Conservation (phyloP, 176 grass and related monocot genomes). For the Pontederia crassipes region DNA sequence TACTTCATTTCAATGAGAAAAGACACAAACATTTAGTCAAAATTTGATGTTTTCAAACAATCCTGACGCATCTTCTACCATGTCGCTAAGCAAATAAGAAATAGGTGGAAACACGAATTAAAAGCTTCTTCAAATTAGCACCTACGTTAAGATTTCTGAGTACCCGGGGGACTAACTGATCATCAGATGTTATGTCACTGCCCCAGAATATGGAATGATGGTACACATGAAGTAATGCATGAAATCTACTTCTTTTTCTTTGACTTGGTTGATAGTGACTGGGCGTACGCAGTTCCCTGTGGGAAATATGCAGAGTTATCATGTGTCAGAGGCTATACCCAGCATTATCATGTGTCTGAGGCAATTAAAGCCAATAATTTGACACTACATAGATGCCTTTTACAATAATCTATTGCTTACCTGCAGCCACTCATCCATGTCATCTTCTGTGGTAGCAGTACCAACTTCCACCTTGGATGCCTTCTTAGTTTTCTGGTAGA, state of each 20-base stretch:
- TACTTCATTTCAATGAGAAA: not conserved
- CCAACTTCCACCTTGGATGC: conserved; percentile 15
- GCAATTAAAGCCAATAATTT: not conserved
- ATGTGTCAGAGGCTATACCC: too few relatives aligned
- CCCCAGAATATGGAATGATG: not conserved
- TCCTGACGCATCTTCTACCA: not conserved
- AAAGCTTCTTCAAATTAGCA: not conserved
- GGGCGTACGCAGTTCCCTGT: conserved; percentile 22
- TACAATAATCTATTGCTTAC: not conserved
- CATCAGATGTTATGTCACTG: not conserved
- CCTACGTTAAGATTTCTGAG: too few relatives aligned
- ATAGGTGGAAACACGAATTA: not conserved
- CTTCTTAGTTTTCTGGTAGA: conserved; percentile 9
- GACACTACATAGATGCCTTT: not conserved
- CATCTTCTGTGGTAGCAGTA: conserved; percentile 6
- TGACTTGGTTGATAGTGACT: conserved; percentile 19
- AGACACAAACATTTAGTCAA: not conserved
- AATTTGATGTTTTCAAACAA: not conserved
- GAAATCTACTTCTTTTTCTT: conserved; percentile 25
- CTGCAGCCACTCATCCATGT: conserved; percentile 22
- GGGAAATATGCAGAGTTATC: not conserved
- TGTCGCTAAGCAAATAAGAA: not conserved
- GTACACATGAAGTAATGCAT: not conserved
- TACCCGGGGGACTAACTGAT: not conserved
- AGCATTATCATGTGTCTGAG: too few relatives aligned